phyloP scores from a whole-genome alignment of 768 basidiomycete species.

The Lactarius hengduanensis region DNA sequence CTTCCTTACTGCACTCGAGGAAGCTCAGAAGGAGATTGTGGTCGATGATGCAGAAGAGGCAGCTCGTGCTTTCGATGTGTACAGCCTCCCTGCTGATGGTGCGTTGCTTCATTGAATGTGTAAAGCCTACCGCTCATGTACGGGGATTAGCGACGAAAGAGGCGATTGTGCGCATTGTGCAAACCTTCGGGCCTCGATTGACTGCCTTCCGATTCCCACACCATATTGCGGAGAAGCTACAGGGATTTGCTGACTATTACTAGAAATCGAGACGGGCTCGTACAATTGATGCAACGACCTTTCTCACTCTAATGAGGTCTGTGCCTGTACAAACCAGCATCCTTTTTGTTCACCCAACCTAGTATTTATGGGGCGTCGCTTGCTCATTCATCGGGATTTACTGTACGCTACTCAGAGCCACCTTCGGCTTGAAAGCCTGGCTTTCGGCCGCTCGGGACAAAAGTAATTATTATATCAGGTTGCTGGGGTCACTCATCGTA shows the following conservation, averaged over 20 bases:
- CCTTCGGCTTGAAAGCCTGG: neutral
- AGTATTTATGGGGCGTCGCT: neutral
- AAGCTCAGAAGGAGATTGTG: slow-evolving; percentile 55
- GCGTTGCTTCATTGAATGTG: slow-evolving; percentile 32
- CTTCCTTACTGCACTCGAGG: slow-evolving; percentile 65
- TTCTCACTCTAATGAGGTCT: neutral
- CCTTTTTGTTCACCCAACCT: neutral
- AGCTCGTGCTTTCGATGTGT: slow-evolving; percentile 51
- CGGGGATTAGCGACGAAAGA: slow-evolving; percentile 56
- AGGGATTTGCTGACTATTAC: slow-evolving; percentile 68
- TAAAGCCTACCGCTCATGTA: neutral
- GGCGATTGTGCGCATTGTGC: slow-evolving; percentile 60
- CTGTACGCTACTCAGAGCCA: neutral
- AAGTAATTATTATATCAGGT: neutral
- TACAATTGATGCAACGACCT: neutral
- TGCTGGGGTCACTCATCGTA: neutral
- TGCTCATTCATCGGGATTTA: neutral
- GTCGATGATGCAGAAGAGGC: slow-evolving; percentile 47
- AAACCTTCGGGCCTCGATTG: slow-evolving; percentile 74
- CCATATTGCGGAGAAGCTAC: slow-evolving; percentile 62
- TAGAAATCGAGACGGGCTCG: slow-evolving; percentile 27
- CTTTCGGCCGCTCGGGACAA: neutral
- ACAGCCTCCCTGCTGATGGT: slow-evolving; percentile 61
- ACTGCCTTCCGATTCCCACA: slow-evolving; percentile 77
- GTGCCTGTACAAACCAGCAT: neutral